Evolutionary conservation across 2,329 filamentous ascomycete species (phyloP).

Genomic region (Fusarium nelsonii): DNA sequence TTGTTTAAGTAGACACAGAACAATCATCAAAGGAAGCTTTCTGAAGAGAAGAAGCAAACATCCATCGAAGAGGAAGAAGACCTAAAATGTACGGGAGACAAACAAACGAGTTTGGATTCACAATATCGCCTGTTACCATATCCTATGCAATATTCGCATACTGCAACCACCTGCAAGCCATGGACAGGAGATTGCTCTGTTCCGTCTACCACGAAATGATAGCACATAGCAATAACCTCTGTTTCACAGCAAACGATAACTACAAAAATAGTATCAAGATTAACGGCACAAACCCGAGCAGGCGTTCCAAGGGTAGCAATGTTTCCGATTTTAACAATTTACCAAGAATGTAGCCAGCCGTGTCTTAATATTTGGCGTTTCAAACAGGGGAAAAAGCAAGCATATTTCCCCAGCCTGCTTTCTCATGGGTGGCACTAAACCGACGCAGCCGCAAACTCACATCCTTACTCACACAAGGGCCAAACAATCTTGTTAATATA

Average conservation of each 20-base stretch:
- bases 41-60: background rate
- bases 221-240: background rate
- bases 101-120: background rate
- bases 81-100: background rate
- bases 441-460: background rate
- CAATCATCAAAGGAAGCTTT: background rate
- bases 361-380: conserved; percentile 24
- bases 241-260: conserved; percentile 14
- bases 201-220: background rate
- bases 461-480: background rate
- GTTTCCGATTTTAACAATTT: too few relatives aligned
- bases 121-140: background rate
- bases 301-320: background rate
- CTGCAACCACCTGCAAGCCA: conserved; percentile 4
- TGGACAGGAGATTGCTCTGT: background rate
- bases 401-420: background rate
- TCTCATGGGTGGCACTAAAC: background rate
- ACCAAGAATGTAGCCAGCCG: background rate
- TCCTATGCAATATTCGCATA: background rate
- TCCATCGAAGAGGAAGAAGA: background rate
- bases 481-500: background rate
- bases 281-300: background rate
- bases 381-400: conserved; percentile 1
- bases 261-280: background rate
- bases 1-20: too few relatives aligned